A percentile compares a stretch with the other conserved stretches of the same genome.
These are phyloP conservation scores for Apiospora arundinis DNA, from an alignment of 2,329 filamentous ascomycete genomes.

Conservation along the genomic window DNA sequence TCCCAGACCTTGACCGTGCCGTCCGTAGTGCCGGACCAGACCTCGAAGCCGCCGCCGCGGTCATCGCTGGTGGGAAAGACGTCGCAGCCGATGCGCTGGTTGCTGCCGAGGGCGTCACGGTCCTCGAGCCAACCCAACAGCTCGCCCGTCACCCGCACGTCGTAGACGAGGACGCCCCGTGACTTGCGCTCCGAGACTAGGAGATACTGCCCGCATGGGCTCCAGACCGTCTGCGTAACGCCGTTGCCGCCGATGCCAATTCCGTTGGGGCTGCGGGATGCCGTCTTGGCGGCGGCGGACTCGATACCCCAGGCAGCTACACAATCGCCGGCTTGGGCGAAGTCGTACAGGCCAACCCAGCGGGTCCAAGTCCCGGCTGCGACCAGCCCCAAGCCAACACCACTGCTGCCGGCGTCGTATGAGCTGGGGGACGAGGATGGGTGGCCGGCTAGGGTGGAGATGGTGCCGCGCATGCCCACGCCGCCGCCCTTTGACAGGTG, in stretches of 20 bases:
- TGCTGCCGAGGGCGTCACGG: slow-evolving; percentile 52
- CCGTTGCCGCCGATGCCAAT: slow-evolving; percentile 63
- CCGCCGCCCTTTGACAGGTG: slow-evolving; percentile 66
- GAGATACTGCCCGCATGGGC: slow-evolving; percentile 67
- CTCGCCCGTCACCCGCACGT: slow-evolving; percentile 64
- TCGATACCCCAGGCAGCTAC: slow-evolving; percentile 66
- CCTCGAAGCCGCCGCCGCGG: slow-evolving; percentile 56
- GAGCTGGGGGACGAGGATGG: slow-evolving; percentile 39
- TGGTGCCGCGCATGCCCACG: slow-evolving; percentile 68
- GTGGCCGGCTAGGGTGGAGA: slow-evolving; percentile 61
- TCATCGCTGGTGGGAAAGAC: slow-evolving; percentile 52
- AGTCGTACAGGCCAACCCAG: slow-evolving; percentile 67
- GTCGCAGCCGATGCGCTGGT: slow-evolving; percentile 63
- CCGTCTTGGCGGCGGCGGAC: slow-evolving; percentile 50
- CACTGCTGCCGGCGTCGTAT: slow-evolving; percentile 34
- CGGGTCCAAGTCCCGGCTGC: slow-evolving; percentile 70
- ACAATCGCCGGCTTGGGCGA: slow-evolving; percentile 58
- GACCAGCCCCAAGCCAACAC: slow-evolving; percentile 47
- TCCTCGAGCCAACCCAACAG: slow-evolving; percentile 62
- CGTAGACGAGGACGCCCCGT: slow-evolving; percentile 64
- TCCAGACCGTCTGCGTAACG: slow-evolving; percentile 67
- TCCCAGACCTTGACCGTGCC: slow-evolving; percentile 66
- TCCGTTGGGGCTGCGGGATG: slow-evolving; percentile 4
- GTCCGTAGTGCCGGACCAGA: slow-evolving; percentile 65
- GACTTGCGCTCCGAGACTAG: slow-evolving; percentile 66